These are phyloP conservation scores for Pisolithus albus DNA, from an alignment of 768 basidiomycete genomes.

Conservation along the genomic window DNA sequence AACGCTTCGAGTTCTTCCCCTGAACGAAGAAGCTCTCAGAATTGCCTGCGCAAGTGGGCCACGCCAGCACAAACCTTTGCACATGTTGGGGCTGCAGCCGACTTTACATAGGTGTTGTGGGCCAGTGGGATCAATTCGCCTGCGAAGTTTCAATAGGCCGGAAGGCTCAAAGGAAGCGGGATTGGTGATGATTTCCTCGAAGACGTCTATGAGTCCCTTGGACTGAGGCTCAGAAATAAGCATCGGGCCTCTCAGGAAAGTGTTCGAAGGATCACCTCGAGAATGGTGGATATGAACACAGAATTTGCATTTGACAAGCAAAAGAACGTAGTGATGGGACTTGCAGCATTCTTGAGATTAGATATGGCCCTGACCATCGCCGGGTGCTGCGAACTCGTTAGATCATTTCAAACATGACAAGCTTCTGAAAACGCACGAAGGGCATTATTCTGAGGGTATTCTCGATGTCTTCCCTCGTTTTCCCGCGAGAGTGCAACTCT, in stretches of 20 bases:
- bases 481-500: constrained; percentile 64
- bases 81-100: constrained; percentile 96
- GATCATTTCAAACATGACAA: neutral
- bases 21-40: constrained; percentile 21
- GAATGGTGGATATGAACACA: constrained; percentile 85
- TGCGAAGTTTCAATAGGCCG: constrained; percentile 66
- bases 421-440: constrained; percentile 49
- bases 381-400: constrained; percentile 61
- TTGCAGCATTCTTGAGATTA: constrained; percentile 55
- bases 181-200: constrained; percentile 87
- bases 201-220: constrained; percentile 64
- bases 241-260: neutral
- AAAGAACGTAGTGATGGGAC: constrained; percentile 70
- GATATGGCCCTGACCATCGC: constrained; percentile 92
- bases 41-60: neutral
- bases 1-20: constrained; percentile 92
- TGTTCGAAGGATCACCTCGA: constrained; percentile 45
- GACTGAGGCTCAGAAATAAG: constrained; percentile 36
- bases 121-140: constrained; percentile 68
- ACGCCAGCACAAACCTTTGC: constrained; percentile 59
- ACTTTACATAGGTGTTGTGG: constrained; percentile 79
- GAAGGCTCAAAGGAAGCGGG: constrained; percentile 73
- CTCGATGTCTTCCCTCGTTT: constrained; percentile 70
- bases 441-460: constrained; percentile 75
- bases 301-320: constrained; percentile 93